Evolutionary conservation across 768 basidiomycete species (phyloP).

Genomic region (Rhizopogon roseolus): DNA sequence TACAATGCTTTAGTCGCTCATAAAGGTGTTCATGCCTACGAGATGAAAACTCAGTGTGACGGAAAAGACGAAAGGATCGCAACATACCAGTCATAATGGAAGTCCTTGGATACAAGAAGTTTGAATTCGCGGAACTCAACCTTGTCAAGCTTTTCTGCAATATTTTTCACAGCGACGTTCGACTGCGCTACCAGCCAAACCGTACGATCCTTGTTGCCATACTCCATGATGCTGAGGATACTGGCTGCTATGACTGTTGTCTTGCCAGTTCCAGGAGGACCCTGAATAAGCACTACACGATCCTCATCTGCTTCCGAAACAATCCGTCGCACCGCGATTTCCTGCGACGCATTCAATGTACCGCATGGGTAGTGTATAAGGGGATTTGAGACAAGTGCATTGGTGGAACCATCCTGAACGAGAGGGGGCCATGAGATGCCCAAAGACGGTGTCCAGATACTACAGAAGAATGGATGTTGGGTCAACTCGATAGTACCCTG

Average conservation of each 20-base stretch:
- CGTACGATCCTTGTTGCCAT: constrained; percentile 6
- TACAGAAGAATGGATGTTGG: constrained; percentile 18
- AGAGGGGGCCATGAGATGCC: constrained; percentile 11
- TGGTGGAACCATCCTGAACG: neutral
- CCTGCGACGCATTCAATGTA: constrained; percentile 24
- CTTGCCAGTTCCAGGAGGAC: constrained; percentile 42
- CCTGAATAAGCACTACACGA: constrained; percentile 24
- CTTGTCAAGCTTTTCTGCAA: constrained; percentile 39
- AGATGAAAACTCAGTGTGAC: neutral
- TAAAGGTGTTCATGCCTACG: constrained; percentile 51
- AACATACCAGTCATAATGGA: constrained; percentile 41
- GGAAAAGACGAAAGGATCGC: neutral
- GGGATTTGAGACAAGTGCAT: neutral
- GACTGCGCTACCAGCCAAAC: constrained; percentile 44
- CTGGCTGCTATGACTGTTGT: constrained; percentile 38
- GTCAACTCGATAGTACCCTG: constrained; percentile 13
- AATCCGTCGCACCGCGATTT: constrained; percentile 22
- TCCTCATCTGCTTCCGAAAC: constrained; percentile 17
- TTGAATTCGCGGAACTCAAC: constrained; percentile 30
- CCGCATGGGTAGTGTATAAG: neutral
- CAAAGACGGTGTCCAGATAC: constrained; percentile 23
- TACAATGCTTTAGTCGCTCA: constrained; percentile 20
- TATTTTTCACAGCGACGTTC: constrained; percentile 49
- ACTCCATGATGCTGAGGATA: constrained; percentile 17
- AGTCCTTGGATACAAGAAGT: constrained; percentile 41